A percentile compares a stretch with the other conserved stretches of the same genome.
These are phyloP conservation scores for Phylloporus arenicola DNA, from an alignment of 768 basidiomycete genomes.

Conservation along the genomic window DNA sequence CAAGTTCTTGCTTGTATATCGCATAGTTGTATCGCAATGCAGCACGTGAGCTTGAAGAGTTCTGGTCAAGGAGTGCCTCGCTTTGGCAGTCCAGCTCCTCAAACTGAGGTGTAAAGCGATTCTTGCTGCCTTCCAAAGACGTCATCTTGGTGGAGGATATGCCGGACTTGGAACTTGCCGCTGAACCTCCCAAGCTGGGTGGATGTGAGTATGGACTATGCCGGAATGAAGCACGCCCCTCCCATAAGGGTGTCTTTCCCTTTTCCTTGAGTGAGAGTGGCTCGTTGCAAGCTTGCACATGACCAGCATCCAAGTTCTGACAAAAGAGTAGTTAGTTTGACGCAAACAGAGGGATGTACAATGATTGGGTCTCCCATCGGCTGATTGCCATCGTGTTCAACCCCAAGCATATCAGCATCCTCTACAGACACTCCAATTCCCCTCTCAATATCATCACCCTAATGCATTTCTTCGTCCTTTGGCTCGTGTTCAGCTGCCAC, in stretches of 20 bases:
- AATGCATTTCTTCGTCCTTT: too few relatives aligned
- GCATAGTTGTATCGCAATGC: not conserved
- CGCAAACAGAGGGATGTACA: too few relatives aligned
- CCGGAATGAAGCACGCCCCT: not conserved
- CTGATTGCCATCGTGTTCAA: too few relatives aligned
- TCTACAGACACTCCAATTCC: too few relatives aligned
- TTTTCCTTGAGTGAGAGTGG: not conserved
- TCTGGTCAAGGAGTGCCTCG: not conserved
- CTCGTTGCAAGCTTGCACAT: not conserved
- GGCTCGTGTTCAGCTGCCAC: too few relatives aligned
- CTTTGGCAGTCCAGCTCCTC: not conserved
- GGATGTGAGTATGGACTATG: not conserved
- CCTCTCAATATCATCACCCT: too few relatives aligned
- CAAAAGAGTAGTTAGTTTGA: too few relatives aligned
- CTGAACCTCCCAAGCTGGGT: not conserved
- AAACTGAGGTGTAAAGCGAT: not conserved
- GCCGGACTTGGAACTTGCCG: not conserved
- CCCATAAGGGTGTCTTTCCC: not conserved
- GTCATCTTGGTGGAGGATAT: not conserved
- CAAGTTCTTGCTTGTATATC: not conserved
- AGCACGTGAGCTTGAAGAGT: not conserved
- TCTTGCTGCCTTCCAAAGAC: not conserved
- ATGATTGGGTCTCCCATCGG: too few relatives aligned
- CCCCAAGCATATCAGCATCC: too few relatives aligned
- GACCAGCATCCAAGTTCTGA: too few relatives aligned